Evolutionary conservation across 2,329 filamentous ascomycete genomes (phyloP), one percentile per base, ranked within the genome.

Genomic region (Elsinoe ampelina): DNA sequence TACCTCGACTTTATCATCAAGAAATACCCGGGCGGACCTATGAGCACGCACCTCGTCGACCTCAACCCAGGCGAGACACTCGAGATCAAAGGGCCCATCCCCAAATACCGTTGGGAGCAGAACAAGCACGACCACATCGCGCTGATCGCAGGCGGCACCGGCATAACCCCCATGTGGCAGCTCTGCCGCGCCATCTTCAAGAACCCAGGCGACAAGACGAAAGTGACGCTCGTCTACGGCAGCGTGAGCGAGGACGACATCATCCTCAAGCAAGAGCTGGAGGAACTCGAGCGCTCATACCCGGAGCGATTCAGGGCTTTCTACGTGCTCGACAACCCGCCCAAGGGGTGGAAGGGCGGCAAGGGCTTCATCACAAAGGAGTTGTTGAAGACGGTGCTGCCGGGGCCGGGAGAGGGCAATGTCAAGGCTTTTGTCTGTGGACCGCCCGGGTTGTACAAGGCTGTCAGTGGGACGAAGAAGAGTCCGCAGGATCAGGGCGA

Each of bases 91-190:
- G 93, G 93, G 15, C 93, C 93, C 1, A 83, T 98, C 38, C 88
- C 89, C 66, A 98, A 98, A 75, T 97, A 96, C 74, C 74, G 82
- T 32, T 97, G 91, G 91, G 70, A 82, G 55, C 68, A 85, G 64
- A 97, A 97, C 81, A 96, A 95, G 82, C 91, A 96, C 77, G 62
- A 88, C 60, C 90, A 97, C 77, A 83, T 95, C 65, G 85, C 82
- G 38, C 78, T 92, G 63, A 81, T 98, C 61, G 89, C 92, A n/a
- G 93, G 93, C 66, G 93, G 93, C 62, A 96, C 93, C 6, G 93
- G 93, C 60, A 95, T 98, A 72, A 93, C 93, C 10, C 93, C 93
- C 64, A 96, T 97, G 92, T 97, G 88, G 80, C 93, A 98, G 79
- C 84, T 98, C 45, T 79, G 83, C 62, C 89, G 89, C 61, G 81